Percentiles rank a stretch among this genome's conserved stretches.
Evolutionary conservation across 495 filamentous ascomycete species (phyloP).

Genomic region (Trichoderma parareesei): DNA sequence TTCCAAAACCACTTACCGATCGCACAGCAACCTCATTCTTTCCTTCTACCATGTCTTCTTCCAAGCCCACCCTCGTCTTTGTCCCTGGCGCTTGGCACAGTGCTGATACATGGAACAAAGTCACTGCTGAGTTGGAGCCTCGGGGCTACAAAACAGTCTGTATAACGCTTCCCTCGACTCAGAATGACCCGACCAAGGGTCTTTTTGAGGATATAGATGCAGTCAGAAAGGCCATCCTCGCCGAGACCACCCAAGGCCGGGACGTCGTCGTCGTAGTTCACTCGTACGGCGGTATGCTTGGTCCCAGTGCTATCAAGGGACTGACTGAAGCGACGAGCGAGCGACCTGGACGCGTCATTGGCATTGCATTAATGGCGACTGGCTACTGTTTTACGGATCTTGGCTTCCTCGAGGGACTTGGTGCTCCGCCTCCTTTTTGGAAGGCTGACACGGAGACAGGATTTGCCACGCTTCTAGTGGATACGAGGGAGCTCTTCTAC

Average conservation of each 20-base stretch:
- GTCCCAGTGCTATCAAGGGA: conserved; percentile 39
- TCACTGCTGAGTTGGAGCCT: conserved; percentile 27
- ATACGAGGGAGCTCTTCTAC: conserved; percentile 24
- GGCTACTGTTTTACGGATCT: conserved; percentile 24
- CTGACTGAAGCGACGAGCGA: conserved; percentile 7
- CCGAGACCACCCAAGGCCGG: conserved; percentile 26
- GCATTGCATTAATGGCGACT: conserved; percentile 23
- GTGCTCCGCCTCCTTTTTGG: conserved; percentile 23
- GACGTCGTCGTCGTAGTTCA: conserved; percentile 43
- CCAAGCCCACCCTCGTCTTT: conserved; percentile 32
- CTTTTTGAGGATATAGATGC: conserved; percentile 27
- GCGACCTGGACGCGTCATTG: conserved; percentile 22
- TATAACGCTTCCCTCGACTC: conserved; percentile 31
- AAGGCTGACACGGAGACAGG: conserved; percentile 19
- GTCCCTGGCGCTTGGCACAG: conserved; percentile 43
- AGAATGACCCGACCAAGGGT: conserved; percentile 17
- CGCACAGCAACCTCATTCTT: not conserved
- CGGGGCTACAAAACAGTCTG: conserved; percentile 30
- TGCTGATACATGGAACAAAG: conserved; percentile 24
- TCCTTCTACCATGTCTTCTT: not conserved
- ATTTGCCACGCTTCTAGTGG: conserved; percentile 19
- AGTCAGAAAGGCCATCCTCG: conserved; percentile 24
- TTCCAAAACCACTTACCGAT: too few relatives aligned
- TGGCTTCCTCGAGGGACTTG: conserved; percentile 22
- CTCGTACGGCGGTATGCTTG: conserved; percentile 45